A percentile compares a stretch with the other conserved stretches of the same genome.
Conservation (phyloP, 257 asterid species). For the Scutellaria baicalensis region DNA sequence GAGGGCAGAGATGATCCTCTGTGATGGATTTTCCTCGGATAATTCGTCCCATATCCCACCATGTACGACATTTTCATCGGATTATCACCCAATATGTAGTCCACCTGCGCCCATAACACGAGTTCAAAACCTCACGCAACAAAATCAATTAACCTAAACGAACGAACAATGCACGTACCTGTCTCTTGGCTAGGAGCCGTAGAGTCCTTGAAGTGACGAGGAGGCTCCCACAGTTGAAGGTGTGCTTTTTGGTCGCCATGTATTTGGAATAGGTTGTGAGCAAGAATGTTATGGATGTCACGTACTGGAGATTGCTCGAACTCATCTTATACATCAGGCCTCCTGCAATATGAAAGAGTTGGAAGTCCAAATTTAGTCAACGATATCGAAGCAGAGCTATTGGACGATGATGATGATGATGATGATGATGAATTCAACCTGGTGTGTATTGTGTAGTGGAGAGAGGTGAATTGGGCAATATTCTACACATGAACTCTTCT, state of each 20-base stretch:
- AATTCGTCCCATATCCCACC: conserved; percentile 73
- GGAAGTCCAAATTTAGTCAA: too few relatives aligned
- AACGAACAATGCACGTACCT: conserved; percentile 21
- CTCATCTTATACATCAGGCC: conserved; percentile 67
- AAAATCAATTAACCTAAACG: background rate
- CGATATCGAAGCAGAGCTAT: too few relatives aligned
- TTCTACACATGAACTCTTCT: conserved; percentile 65
- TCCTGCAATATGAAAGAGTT: conserved; percentile 30
- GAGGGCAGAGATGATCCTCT: conserved; percentile 84
- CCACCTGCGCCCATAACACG: conserved; percentile 39
- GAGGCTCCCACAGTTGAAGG: conserved; percentile 53
- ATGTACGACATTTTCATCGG: conserved; percentile 81
- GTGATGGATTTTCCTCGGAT: conserved; percentile 70
- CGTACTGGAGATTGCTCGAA: conserved; percentile 70
- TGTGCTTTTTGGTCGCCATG: conserved; percentile 51
- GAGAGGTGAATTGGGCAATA: conserved; percentile 65
- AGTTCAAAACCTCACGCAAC: too few relatives aligned
- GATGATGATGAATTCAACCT: conserved; percentile 29
- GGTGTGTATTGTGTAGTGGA: conserved; percentile 65
- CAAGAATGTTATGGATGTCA: conserved; percentile 63
- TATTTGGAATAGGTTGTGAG: conserved; percentile 79
- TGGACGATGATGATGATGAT: too few relatives aligned
- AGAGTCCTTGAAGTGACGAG: conserved; percentile 33
- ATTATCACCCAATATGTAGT: conserved; percentile 75
- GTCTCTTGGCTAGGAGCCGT: conserved; percentile 44